phyloP scores from a whole-genome alignment of 1,284 basidiomycete genomes.

The Ganoderma sinense region DNA sequence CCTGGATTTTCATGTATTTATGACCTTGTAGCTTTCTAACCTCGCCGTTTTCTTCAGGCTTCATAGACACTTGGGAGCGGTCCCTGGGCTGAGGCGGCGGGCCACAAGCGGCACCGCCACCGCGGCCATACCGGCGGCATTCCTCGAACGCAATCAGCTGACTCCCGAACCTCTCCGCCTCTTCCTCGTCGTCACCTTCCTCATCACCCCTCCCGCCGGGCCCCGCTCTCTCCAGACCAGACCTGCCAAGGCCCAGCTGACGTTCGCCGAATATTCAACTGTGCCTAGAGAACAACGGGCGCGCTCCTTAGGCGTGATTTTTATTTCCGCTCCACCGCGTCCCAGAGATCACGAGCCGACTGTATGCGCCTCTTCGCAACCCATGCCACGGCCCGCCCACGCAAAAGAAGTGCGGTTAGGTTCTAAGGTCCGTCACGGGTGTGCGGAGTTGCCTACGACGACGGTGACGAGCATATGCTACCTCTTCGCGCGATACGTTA shows the following conservation, averaged over 20 bases:
- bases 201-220: not conserved
- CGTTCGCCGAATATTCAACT: not conserved
- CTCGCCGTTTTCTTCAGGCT: not conserved
- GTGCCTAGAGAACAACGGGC: not conserved
- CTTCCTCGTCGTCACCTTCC: not conserved
- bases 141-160: conserved; percentile 18
- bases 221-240: not conserved
- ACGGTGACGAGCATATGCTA: conserved; percentile 22
- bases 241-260: conserved; percentile 15
- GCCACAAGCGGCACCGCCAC: conserved; percentile 32
- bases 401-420: conserved; percentile 3
- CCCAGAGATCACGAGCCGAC: conserved; percentile 9
- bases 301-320: not conserved
- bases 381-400: conserved; percentile 15
- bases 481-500: conserved; percentile 17
- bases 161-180: conserved; percentile 3
- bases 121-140: conserved; percentile 22
- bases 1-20: not conserved
- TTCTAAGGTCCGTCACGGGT: conserved; percentile 18
- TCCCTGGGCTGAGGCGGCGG: not conserved
- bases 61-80: not conserved
- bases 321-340: not conserved
- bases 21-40: not conserved
- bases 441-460: conserved; percentile 11
- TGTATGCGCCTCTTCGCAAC: conserved; percentile 2